Conservation (phyloP, 208 protist species). For the Leishmania guyanensis region DNA sequence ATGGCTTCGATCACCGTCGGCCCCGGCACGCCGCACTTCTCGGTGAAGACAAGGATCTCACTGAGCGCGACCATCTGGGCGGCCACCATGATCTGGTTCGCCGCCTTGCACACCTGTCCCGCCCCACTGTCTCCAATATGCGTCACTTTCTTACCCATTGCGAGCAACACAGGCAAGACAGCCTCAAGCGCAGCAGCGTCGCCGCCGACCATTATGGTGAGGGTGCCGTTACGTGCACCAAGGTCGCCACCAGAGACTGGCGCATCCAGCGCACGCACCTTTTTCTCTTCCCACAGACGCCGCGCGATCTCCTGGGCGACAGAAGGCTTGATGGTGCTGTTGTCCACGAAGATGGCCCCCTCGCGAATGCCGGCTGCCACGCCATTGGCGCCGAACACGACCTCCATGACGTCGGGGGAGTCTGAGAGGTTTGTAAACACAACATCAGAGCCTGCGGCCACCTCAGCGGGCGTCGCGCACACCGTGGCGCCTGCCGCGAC, state of each 20-base stretch:
- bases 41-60: slow-evolving; percentile 93
- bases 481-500: slow-evolving; percentile 70
- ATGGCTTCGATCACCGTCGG: slow-evolving; percentile 87
- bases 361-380: slow-evolving; percentile 74
- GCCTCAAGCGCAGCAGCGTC: slow-evolving; percentile 68
- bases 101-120: slow-evolving; percentile 96
- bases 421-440: slow-evolving; percentile 94
- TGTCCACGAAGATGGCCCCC: slow-evolving; percentile 91
- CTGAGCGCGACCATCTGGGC: slow-evolving; percentile 94
- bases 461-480: slow-evolving; percentile 73
- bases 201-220: slow-evolving; percentile 96
- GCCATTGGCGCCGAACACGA: slow-evolving; percentile 87
- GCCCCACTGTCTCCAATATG: slow-evolving; percentile 86
- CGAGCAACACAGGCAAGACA: slow-evolving; percentile 79
- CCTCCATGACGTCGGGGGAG: slow-evolving; percentile 83
- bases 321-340: slow-evolving; percentile 95
- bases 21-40: slow-evolving; percentile 90
- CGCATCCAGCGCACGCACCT: slow-evolving; percentile 89
- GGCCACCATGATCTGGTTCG: slow-evolving; percentile 96
- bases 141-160: slow-evolving; percentile 85
- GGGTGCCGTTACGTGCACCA: slow-evolving; percentile 91
- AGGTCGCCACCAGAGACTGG: slow-evolving; percentile 96
- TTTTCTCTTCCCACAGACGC: slow-evolving; percentile 72
- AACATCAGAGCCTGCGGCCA: slow-evolving; percentile 83
- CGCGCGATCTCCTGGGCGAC: slow-evolving; percentile 86